phyloP scores from a whole-genome alignment of 257 asterid genomes.

The Leptodermis oblonga region DNA sequence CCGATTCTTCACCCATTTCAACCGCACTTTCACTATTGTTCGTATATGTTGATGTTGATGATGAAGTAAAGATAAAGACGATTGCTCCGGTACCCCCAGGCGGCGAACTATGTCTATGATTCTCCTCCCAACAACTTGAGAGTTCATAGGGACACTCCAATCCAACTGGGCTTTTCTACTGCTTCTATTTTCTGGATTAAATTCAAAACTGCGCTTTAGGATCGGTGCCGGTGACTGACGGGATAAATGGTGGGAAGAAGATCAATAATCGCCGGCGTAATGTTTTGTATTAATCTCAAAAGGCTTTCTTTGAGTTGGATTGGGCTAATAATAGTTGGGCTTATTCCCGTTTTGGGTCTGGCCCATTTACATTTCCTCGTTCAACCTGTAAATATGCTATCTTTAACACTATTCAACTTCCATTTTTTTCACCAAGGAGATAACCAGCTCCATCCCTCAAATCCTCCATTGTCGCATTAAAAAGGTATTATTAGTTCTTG shows the following conservation, averaged over 20 bases:
- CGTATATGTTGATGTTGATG: conserved; percentile 38
- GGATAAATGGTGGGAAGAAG: background rate
- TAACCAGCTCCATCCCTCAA: background rate
- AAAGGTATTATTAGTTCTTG: background rate
- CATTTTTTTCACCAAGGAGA: background rate
- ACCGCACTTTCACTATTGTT: conserved; percentile 60
- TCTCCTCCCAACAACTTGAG: background rate
- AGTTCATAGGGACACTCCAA: background rate
- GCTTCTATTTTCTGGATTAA: background rate
- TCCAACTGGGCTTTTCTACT: background rate
- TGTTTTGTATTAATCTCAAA: no score
- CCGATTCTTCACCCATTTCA: conserved; percentile 92
- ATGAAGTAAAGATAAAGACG: background rate
- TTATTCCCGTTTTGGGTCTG: no score
- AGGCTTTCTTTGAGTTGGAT: background rate
- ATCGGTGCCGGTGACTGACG: background rate
- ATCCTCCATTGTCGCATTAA: background rate
- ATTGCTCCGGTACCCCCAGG: background rate
- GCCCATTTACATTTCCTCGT: background rate
- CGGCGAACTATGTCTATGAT: background rate
- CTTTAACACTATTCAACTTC: background rate
- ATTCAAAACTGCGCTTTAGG: background rate
- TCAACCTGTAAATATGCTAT: background rate
- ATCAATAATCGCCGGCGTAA: no score
- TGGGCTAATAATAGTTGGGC: background rate